Evolutionary conservation across 78 protist species (phyloP).

Genomic region (Chrysochromulina tobinii): DNA sequence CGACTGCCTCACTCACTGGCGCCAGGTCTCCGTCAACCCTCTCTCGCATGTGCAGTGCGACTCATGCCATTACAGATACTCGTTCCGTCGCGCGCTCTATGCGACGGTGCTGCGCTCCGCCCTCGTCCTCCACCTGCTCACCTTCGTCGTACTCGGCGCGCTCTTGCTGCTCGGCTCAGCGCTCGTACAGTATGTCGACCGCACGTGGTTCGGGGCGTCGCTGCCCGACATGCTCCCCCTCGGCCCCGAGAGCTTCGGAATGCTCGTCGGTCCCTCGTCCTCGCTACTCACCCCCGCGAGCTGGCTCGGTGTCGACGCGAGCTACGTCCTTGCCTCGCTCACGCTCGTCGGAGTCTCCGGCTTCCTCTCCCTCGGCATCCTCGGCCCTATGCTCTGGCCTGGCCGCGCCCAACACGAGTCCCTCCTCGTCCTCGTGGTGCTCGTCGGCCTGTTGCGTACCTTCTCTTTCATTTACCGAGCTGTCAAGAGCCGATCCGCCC

Average conservation of each 20-base stretch:
- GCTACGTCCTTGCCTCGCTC: neutral
- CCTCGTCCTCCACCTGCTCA: neutral
- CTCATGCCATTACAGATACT: slow-evolving; percentile 2
- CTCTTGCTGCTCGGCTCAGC: neutral
- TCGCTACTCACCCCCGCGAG: too few relatives aligned
- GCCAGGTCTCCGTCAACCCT: neutral
- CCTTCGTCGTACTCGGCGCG: neutral
- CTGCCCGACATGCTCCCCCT: neutral
- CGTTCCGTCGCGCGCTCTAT: too few relatives aligned
- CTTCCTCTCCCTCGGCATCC: neutral
- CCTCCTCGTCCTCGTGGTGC: neutral
- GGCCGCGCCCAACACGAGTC: neutral
- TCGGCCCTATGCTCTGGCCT: neutral
- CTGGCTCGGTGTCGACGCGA: neutral
- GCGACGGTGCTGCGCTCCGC: neutral
- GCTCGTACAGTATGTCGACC: neutral
- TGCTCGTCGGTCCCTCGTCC: too few relatives aligned
- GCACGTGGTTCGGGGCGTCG: neutral
- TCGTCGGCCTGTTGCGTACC: neutral
- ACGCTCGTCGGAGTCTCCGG: neutral
- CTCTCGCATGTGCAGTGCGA: slow-evolving; percentile 31
- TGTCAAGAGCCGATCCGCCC: neutral
- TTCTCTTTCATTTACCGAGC: neutral
- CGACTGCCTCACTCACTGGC: slow-evolving; percentile 40
- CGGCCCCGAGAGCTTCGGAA: too few relatives aligned